A percentile compares a stretch with the other conserved stretches of the same genome.
Evolutionary conservation across 2,329 filamentous ascomycete species (phyloP).

Genomic region (Claviceps paspali): DNA sequence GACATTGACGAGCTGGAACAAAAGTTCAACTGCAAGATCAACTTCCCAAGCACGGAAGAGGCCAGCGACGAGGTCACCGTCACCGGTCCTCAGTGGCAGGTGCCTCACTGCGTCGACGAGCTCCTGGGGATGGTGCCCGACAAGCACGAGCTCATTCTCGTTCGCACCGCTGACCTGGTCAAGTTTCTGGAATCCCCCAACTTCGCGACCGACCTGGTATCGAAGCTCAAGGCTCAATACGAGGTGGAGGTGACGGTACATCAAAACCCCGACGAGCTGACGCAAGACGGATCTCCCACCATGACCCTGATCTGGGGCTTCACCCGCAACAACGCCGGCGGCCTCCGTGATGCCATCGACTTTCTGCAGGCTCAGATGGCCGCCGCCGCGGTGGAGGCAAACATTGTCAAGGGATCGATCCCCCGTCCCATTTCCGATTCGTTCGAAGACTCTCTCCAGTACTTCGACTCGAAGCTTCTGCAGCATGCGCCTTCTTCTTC

Average conservation of each 20-base stretch:
- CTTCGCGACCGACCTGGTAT: constrained; percentile 64
- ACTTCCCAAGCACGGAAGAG: constrained; percentile 93
- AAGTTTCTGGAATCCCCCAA: constrained; percentile 70
- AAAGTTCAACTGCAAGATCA: constrained; percentile 99
- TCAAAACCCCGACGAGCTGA: constrained; percentile 42
- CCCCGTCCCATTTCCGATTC: constrained; percentile 97
- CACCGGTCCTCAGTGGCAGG: constrained; percentile 94
- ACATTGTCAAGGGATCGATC: constrained; percentile 82
- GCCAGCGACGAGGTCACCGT: constrained; percentile 93
- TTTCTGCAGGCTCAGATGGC: constrained; percentile 79
- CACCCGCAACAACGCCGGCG: constrained; percentile 92
- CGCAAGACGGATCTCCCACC: constrained; percentile 41
- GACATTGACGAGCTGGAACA: constrained; percentile 94
- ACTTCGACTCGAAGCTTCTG: constrained; percentile 91
- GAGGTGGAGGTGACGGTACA: constrained; percentile 75
- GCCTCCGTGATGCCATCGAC: constrained; percentile 88
- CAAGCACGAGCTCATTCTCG: constrained; percentile 79
- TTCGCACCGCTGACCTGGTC: constrained; percentile 58
- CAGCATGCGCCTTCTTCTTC: constrained; percentile 77
- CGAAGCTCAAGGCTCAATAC: constrained; percentile 80
- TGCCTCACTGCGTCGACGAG: constrained; percentile 89
- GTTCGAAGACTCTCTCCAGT: constrained; percentile 91
- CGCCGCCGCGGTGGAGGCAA: constrained; percentile 74
- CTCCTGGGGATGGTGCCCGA: constrained; percentile 97
- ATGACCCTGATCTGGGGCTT: constrained; percentile 62